Evolutionary conservation across 2,329 filamentous ascomycete genomes (phyloP), one percentile per base, ranked within the genome.

Genomic region (Cordyceps cicadae): DNA sequence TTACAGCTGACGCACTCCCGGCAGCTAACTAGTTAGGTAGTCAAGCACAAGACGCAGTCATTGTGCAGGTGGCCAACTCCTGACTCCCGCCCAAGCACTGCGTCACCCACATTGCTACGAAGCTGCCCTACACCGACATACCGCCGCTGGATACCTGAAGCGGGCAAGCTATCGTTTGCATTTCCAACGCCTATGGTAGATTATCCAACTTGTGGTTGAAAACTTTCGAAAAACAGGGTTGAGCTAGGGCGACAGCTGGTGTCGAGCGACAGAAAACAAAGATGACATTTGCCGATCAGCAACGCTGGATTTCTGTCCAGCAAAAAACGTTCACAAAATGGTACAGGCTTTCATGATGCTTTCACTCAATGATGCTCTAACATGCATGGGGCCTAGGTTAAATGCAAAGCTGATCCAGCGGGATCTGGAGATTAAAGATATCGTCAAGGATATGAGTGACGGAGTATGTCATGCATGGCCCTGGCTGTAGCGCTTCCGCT

Each of bases 301-400:
- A 87, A 73, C 79, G 81, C 73, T 88, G 85, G 85, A 82, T 88
- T 68, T 86, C 81, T 71, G 92, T 96, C 76, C 93, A 97, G 80
- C 89, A 97, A 76, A 99, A 97, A 83, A 99, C 94, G 32, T 99
- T 99, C 76, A 96, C 92, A 62, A 99, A 97, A 90, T 99, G 94
- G 76, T 77, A 70, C 50, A 67, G 49, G 12, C 2, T 21, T 21
- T 14, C 9, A 14, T 19, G n/a, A 5, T 11, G 8, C 8, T 17
- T 24, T 6, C n/a, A 6, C 17, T 45, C 7, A 4, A 5, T 11
- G 8, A 1, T 37, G 0, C 24, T 7, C 54, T 57, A 50, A 57
- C 17, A 5, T 17, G n/a, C n/a, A 26, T 11, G 50, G 14, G 8
- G 26, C 12, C 34, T 43, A 94, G 92, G 94, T 85, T 99, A 67